Evolutionary conservation across 805 yeast species (phyloP).

Genomic region (Cyberlindnera mississippiensis): DNA sequence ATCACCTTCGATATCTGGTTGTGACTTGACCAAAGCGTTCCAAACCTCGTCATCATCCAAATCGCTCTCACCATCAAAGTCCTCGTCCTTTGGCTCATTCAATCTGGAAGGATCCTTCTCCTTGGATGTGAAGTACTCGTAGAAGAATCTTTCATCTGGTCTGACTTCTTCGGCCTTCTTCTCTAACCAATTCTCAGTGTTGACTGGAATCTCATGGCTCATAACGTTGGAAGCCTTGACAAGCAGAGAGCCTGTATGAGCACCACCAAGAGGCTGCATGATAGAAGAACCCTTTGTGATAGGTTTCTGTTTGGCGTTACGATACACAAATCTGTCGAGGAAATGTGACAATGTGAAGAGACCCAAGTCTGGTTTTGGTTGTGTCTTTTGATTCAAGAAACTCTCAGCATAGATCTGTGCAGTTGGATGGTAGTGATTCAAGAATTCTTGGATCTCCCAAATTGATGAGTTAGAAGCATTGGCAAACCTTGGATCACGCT

Average conservation of each 20-base stretch:
- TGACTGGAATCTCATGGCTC: slow-evolving; percentile 60
- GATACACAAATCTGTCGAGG: slow-evolving; percentile 92
- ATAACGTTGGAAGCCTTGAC: slow-evolving; percentile 56
- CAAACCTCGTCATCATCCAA: slow-evolving; percentile 71
- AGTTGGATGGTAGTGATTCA: slow-evolving; percentile 89
- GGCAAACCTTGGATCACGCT: slow-evolving; percentile 92
- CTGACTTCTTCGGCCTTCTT: slow-evolving; percentile 60
- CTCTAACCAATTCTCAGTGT: slow-evolving; percentile 79
- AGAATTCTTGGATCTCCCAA: slow-evolving; percentile 80
- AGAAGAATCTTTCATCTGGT: slow-evolving; percentile 87
- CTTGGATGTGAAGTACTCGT: slow-evolving; percentile 73
- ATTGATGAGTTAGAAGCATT: slow-evolving; percentile 75
- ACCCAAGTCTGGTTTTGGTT: slow-evolving; percentile 84
- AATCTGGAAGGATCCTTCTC: slow-evolving; percentile 35
- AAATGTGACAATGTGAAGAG: slow-evolving; percentile 84
- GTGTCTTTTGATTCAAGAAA: slow-evolving; percentile 41
- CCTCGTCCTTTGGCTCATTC: slow-evolving; percentile 32
- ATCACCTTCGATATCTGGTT: slow-evolving; percentile 65
- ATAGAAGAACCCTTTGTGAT: slow-evolving; percentile 81
- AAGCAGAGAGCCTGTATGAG: slow-evolving; percentile 63
- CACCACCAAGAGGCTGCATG: slow-evolving; percentile 96
- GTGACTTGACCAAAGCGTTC: slow-evolving; percentile 71
- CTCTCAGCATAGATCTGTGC: slow-evolving; percentile 75
- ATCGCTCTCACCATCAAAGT: slow-evolving; percentile 40
- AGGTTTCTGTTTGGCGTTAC: slow-evolving; percentile 79